Conservation (phyloP, 169 alveolate species). For the Eimeria praecox region DNA sequence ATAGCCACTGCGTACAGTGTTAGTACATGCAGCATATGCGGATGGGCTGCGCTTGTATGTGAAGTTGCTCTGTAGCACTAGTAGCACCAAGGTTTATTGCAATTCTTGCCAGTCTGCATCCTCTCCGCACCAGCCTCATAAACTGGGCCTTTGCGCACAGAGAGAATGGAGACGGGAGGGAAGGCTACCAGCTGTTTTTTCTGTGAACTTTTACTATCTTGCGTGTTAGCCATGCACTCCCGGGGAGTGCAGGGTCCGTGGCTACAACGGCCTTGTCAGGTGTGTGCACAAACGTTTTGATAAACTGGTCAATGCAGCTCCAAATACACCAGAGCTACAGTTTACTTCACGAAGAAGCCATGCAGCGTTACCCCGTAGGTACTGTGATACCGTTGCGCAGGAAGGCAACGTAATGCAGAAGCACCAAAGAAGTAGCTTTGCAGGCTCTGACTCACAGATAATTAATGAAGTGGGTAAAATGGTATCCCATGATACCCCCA, state of each 20-base stretch:
- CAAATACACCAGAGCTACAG: not conserved
- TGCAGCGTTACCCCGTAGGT: not conserved
- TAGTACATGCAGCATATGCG: not conserved
- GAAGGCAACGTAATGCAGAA: not conserved
- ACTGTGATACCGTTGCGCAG: not conserved
- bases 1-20: not conserved
- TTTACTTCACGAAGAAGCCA: not conserved
- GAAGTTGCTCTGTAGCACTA: not conserved
- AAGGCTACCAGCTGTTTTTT: not conserved
- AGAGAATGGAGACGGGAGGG: too few species aligned
- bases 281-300: not conserved
- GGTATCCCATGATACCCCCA: not conserved
- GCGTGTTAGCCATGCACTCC: not conserved
- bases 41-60: not conserved
- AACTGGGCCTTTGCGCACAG: too few species aligned
- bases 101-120: not conserved
- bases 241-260: not conserved
- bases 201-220: not conserved
- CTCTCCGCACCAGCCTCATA: too few species aligned
- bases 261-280: not conserved
- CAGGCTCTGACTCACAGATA: not conserved
- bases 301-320: not conserved
- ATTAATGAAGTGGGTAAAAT: not conserved
- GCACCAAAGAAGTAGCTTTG: not conserved
- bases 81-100: not conserved